These are phyloP conservation scores for Naganishia sp. DNA, from an alignment of 1,284 basidiomycete genomes.

Conservation along the genomic window DNA sequence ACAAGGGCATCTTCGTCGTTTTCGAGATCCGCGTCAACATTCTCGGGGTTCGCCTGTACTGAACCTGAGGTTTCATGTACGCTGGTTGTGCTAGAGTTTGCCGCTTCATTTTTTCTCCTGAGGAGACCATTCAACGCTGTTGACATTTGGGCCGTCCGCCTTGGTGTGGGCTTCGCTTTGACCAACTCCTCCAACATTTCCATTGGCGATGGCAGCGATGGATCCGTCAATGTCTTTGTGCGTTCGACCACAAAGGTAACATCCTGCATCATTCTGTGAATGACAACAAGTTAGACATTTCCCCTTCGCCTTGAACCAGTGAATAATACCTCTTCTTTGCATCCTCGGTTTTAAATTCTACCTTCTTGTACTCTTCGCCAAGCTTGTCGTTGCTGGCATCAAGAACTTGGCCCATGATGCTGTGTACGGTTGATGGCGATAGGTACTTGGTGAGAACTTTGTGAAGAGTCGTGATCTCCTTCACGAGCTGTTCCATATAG, in stretches of 20 bases:
- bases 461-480: conserved; percentile 93
- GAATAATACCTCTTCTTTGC: conserved; percentile 75
- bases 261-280: conserved; percentile 69
- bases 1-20: conserved; percentile 22
- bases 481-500: conserved; percentile 88
- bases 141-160: conserved; percentile 40
- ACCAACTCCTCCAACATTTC: conserved; percentile 73
- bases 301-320: conserved; percentile 19
- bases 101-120: conserved; percentile 36
- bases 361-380: conserved; percentile 75
- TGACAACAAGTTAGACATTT: conserved; percentile 30
- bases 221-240: conserved; percentile 63
- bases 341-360: conserved; percentile 75
- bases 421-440: conserved; percentile 71
- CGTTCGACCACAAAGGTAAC: conserved; percentile 73
- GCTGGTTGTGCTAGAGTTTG: conserved; percentile 14
- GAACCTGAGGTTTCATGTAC: not conserved
- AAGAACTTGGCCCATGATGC: conserved; percentile 88
- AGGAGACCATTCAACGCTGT: conserved; percentile 47
- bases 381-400: conserved; percentile 85
- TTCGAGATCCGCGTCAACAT: not conserved
- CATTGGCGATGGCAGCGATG: conserved; percentile 66
- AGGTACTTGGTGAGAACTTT: conserved; percentile 94
- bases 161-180: conserved; percentile 63
- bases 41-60: not conserved